Base-by-base conservation (phyloP, 805 yeast species). In the Nakazawaea ernobii region DNA sequence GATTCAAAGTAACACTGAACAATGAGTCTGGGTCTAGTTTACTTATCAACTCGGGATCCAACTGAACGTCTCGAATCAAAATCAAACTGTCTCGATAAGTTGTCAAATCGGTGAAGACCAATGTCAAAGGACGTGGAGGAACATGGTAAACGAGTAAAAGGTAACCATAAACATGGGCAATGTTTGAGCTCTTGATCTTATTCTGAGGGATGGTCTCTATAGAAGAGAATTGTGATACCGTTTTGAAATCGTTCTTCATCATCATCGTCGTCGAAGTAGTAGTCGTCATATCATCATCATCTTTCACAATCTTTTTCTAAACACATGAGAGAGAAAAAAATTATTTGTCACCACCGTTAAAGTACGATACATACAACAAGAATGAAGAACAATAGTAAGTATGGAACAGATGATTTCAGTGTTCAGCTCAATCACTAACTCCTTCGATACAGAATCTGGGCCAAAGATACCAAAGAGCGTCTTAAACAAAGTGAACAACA, bases 381-480 rank as follows among this genome's bases (percentile, higher is more conserved):
- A n/a, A 42, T 14, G 24, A 36, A 17, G 39, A 43, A 36, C 9
- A 43, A 36, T 8, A 36, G 46, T 43, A 30, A 37, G 39, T 32
- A 8, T n/a, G n/a, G n/a, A n/a, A n/a, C n/a, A n/a, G n/a, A n/a
- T n/a, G n/a, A n/a, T n/a, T n/a, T n/a, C n/a, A n/a, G n/a, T n/a
- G n/a, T n/a, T n/a, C n/a, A n/a, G 24, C 24, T 20, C 24, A 20
- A 20, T 20, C 24, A 20, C 26, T 43, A 13, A 36, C 46, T 43
- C 13, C 30, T 42, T 11, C 45, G 49, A 37, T 43, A 28, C 46
- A 15, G 55, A 49, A 17, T 48, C 50, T 27, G 43, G 48, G 8
- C 40, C 50, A 11, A 52, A 54, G 20, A 35, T 54, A 20, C 55
- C 57, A 2, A 52, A 52, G 32, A 49, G 47, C 15, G 45, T 52